These are phyloP conservation scores for Vinca minor DNA, from an alignment of 257 asterid species.

Conservation along the genomic window DNA sequence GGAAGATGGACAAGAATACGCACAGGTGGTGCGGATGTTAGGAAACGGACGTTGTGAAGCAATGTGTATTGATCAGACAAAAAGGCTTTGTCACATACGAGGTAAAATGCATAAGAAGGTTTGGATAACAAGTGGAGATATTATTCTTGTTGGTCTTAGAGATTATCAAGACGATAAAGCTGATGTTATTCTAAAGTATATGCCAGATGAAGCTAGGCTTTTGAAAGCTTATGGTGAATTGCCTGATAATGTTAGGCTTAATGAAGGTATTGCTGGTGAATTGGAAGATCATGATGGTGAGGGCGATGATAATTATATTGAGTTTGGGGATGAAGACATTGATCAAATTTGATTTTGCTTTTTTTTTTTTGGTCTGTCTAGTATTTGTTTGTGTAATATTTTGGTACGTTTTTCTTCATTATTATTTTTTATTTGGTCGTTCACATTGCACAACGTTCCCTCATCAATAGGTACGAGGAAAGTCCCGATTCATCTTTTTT, in stretches of 20 bases:
- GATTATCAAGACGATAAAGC: conserved; percentile 6
- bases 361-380: no score
- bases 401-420: no score
- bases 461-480: no score
- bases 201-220: conserved; percentile 4
- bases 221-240: background rate
- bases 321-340: conserved; percentile 2
- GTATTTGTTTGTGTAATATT: no score
- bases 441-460: no score
- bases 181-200: conserved; percentile 2
- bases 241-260: background rate
- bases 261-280: conserved; percentile 5
- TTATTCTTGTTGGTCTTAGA: background rate
- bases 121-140: conserved; percentile 1
- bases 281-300: background rate
- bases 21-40: background rate
- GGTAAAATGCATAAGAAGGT: conserved; percentile 6
- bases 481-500: no score
- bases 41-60: conserved; percentile 3
- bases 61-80: conserved; percentile 2
- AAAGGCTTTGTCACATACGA: background rate
- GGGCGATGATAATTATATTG: background rate
- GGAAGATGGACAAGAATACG: conserved; percentile 6
- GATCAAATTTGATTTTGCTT: background rate
- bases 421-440: no score